These are phyloP conservation scores for Torulaspora franciscae DNA, from an alignment of 805 yeast genomes.

Conservation along the genomic window DNA sequence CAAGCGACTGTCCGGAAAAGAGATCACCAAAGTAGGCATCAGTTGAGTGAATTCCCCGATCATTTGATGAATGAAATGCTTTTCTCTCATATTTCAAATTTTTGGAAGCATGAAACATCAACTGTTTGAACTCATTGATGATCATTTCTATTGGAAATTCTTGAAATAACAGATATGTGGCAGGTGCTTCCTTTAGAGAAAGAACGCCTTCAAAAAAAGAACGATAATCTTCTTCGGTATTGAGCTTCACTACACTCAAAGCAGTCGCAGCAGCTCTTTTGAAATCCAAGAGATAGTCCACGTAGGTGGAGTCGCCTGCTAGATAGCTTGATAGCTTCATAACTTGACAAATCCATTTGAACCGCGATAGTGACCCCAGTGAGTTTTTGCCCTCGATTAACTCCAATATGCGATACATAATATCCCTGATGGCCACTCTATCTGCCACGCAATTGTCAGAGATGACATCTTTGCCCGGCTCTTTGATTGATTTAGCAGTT, in stretches of 20 bases:
- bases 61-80: conserved; percentile 2
- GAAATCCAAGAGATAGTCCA: conserved; percentile 12
- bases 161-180: conserved; percentile 7
- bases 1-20: not conserved
- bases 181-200: conserved; percentile 3
- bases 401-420: conserved; percentile 14
- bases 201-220: conserved; percentile 6
- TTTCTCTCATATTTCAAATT: not conserved
- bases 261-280: conserved; percentile 8
- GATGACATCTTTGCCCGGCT: not conserved
- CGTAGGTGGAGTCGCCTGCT: conserved; percentile 14
- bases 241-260: not conserved
- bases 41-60: not conserved
- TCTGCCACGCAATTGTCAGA: conserved; percentile 3
- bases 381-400: conserved; percentile 9
- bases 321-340: conserved; percentile 13
- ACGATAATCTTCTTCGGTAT: conserved; percentile 1
- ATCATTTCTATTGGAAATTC: conserved; percentile 5
- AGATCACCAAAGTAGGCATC: not conserved
- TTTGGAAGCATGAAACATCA: not conserved
- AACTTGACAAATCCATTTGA: conserved; percentile 20
- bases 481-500: not conserved
- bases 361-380: not conserved
- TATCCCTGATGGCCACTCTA: conserved; percentile 1
- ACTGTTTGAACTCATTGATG: conserved; percentile 1